phyloP scores from a whole-genome alignment of 2,329 filamentous ascomycete species.

The Juglanconis juglandina region DNA sequence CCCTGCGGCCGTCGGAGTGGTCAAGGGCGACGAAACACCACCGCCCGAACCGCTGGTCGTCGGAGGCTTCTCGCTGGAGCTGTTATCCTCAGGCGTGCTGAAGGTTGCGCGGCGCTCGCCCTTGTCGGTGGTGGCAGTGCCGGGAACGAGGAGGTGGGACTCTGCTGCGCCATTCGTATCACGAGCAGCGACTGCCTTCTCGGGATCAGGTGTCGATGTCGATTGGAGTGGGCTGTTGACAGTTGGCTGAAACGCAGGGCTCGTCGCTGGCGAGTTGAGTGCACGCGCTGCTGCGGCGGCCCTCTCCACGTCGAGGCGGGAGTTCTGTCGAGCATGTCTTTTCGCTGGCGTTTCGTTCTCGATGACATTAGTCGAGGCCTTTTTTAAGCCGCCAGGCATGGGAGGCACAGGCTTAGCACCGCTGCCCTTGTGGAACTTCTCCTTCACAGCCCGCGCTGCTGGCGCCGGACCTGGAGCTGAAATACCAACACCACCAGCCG shows the following conservation, averaged over 20 bases:
- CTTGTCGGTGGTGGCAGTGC: constrained; percentile 21
- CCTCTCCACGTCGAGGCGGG: constrained; percentile 27
- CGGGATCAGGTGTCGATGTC: constrained; percentile 20
- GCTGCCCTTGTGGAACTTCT: constrained; percentile 31
- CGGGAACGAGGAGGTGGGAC: constrained; percentile 17
- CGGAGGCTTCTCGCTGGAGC: constrained; percentile 33
- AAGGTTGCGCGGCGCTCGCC: constrained; percentile 54
- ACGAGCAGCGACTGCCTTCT: constrained; percentile 20
- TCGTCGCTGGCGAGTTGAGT: constrained; percentile 19
- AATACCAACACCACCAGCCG: constrained; percentile 38
- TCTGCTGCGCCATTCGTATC: constrained; percentile 20
- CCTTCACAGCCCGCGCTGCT: constrained; percentile 33
- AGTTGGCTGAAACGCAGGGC: constrained; percentile 8
- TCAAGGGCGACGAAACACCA: constrained; percentile 16
- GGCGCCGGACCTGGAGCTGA: constrained; percentile 37
- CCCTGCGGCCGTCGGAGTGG: constrained; percentile 26
- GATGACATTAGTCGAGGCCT: background rate
- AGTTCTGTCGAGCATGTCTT: constrained; percentile 19
- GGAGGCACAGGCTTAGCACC: constrained; percentile 25
- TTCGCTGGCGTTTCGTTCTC: constrained; percentile 12
- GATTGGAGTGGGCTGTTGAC: constrained; percentile 9
- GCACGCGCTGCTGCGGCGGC: constrained; percentile 27
- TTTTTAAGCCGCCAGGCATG: constrained; percentile 1
- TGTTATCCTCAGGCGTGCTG: constrained; percentile 40
- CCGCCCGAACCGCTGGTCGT: constrained; percentile 23